Base-by-base conservation (phyloP, 805 yeast genomes). In the Ogataea salicorniae region DNA sequence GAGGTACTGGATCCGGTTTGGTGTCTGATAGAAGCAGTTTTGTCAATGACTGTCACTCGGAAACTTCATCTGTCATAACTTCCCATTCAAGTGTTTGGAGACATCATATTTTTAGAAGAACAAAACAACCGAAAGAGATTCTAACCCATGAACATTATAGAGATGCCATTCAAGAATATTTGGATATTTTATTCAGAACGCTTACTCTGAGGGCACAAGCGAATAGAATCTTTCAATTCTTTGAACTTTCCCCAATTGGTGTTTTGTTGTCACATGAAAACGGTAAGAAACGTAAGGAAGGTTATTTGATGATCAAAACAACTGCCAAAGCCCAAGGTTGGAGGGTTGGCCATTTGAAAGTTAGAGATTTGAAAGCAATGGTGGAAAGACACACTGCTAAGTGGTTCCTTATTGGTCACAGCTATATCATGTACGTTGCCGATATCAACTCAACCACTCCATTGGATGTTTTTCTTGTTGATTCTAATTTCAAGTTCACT, bases 281-380 rank as follows among this genome's bases (percentile, higher is more conserved):
- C 29, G 85, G 87, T 0, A 85, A 75, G 59, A 81, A 80, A 47
- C 96, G 98, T 1, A 94, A 90, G 58, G 97, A 94, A 66, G 99
- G 99, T 2, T 79, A 80, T 43, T 65, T 92, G 48, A 79, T 86
- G 46, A 79, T 91, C 41, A 81, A 90, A 18, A 84, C 96, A 1
- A 81, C 89, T 0, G 92, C 98, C 0, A 81, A 80, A 52, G 75
- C 90, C 0, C 95, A 89, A 62, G 98, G 99, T 2, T 94, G 99
- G 98, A 75, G 95, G 56, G 97, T 92, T 6, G 87, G 94, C 3
- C 97, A 92, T 61, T 80, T 89, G 66, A 81, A 79, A 51, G 80
- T 87, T 7, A 78, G 81, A 51, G 97, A 88, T 58, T 70, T 89
- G 57, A 78, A 80, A 55, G 90, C 87, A 35, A 89, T 94, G 96